Base-by-base conservation (phyloP, 1,284 basidiomycete species). In the Sporisorium sorghi region DNA sequence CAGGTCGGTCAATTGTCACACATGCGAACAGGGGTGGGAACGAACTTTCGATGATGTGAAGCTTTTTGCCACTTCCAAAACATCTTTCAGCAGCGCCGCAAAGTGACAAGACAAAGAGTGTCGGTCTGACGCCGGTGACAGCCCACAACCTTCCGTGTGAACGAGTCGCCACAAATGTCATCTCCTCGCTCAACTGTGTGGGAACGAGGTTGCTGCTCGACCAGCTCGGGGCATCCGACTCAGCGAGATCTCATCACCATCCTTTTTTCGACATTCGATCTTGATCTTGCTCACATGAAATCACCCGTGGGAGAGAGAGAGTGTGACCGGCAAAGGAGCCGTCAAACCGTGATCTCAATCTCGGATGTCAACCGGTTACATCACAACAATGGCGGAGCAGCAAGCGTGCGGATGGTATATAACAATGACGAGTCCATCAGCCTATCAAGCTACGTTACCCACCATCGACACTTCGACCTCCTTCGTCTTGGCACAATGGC, bases 401-500 rank as follows among this genome's bases (percentile, higher is more conserved):
- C 28, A 47, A 19, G 10, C n/a, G 7, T n/a, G 26, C 44, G 23
- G 46, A 19, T 19, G n/a, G 9, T 17, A 30, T 47, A 47, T 32
- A 47, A 30, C 9, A 32, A 15, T 17, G 6, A 2, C 28, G 5
- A 15, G 6, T 4, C n/a, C 2, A 11, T 28, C 44, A 30, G 15
- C 26, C 17, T 10, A 9, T 14, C 46, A 11, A n/a, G n/a, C n/a
- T n/a, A 15, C 26, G 2, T 5, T 12, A n/a, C 28, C 26, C 44
- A 46, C 46, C 8, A 8, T 26, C 17, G 28, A 17, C 11, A 17
- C 19, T 11, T n/a, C 17, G 17, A 3, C 14, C 14, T 11, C 26
- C 8, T 21, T 1, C 7, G n/a, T 40, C 21, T 44, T 17, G n/a
- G 12, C 12, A 49, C 28, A 46, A 64, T 64, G 61, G 42, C 28